These are phyloP conservation scores for Quercus rubra DNA, from an alignment of 306 rosid species.

Conservation along the genomic window DNA sequence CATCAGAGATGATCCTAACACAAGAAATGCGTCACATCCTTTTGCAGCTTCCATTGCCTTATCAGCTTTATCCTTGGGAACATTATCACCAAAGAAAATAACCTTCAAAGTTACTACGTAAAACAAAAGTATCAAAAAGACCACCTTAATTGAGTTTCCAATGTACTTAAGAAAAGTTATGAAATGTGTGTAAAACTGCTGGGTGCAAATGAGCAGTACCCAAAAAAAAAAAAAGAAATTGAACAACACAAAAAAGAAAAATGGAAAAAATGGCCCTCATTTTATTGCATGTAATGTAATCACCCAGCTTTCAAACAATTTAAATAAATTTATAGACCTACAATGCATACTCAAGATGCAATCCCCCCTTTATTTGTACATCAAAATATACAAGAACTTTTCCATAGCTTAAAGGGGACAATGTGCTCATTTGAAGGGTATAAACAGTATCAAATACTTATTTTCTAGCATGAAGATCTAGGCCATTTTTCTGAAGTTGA, in stretches of 20 bases:
- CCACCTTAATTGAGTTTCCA: not conserved
- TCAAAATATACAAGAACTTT: not conserved
- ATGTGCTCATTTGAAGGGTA: not conserved
- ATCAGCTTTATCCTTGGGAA: slow-evolving; percentile 85
- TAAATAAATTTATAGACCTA: not conserved
- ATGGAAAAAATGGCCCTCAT: not conserved
- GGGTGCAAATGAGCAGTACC: not conserved
- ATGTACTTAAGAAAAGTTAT: not conserved
- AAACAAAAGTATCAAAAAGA: slow-evolving; percentile 15
- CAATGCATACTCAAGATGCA: not conserved
- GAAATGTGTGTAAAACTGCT: not conserved
- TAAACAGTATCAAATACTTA: not conserved
- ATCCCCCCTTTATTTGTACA: not conserved
- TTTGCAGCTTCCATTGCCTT: slow-evolving; percentile 71
- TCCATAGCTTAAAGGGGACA: not conserved
- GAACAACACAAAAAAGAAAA: not conserved
- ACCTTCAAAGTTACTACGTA: slow-evolving; percentile 52
- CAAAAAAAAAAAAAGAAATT: not conserved
- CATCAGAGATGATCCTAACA: slow-evolving; percentile 87
- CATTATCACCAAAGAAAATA: slow-evolving; percentile 91
- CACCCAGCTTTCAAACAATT: not conserved
- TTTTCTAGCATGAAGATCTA: not conserved
- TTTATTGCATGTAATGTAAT: not conserved
- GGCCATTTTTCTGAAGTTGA: not conserved
- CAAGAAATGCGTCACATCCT: slow-evolving; percentile 90